phyloP scores from a whole-genome alignment of 441 rosid species.

The Biscutella laevigata region DNA sequence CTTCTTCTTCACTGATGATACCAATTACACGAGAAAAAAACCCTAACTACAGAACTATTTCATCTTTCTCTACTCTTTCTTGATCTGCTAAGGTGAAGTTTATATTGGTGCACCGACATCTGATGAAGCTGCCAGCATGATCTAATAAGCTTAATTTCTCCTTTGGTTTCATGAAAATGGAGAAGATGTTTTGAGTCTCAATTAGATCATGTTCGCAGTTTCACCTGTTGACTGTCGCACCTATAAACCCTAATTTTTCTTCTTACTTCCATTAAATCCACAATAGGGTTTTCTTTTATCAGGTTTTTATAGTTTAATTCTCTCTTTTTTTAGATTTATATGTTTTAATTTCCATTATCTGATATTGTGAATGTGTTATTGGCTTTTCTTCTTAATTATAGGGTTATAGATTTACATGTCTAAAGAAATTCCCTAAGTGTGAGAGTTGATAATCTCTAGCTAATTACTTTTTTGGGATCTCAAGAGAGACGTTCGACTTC shows the following conservation, averaged over 20 bases:
- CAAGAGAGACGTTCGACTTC: conserved; percentile 7
- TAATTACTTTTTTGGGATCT: conserved; percentile 15
- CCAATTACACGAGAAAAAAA: too few relatives aligned
- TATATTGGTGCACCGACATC: conserved; percentile 59
- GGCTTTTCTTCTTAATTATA: too few relatives aligned
- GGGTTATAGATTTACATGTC: too few relatives aligned
- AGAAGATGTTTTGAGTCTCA: not conserved
- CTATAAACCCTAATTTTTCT: conserved; percentile 18
- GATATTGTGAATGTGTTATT: too few relatives aligned
- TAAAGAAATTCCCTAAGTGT: too few relatives aligned
- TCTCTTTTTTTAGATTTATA: not conserved
- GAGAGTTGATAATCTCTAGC: not conserved
- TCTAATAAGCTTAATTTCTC: conserved; percentile 38
- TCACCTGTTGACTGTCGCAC: conserved; percentile 31
- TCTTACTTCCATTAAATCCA: not conserved
- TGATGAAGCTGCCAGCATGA: conserved; percentile 99
- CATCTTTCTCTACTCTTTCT: not conserved
- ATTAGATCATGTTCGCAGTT: conserved; percentile 35
- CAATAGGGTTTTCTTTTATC: conserved; percentile 3
- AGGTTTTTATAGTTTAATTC: not conserved
- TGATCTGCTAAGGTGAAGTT: conserved; percentile 11
- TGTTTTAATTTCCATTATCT: too few relatives aligned
- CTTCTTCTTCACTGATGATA: conserved; percentile 18
- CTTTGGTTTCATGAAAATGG: not conserved
- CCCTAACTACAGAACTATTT: not conserved